Evolutionary conservation across 768 basidiomycete species (phyloP).

Genomic region (Tulasnella sp.): DNA sequence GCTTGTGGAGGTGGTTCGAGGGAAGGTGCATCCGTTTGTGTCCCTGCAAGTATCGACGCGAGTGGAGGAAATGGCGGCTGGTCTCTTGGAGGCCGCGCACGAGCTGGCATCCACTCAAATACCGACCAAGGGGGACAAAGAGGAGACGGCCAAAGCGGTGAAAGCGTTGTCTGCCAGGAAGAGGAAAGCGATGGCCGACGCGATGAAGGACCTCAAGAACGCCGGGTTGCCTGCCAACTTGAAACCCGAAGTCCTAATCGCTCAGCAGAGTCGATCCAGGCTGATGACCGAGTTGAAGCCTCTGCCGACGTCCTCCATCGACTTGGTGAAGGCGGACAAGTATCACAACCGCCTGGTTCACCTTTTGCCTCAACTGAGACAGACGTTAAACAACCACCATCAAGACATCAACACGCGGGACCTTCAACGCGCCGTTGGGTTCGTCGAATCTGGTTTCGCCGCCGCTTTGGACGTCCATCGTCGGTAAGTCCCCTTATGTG

Average conservation of each 20-base stretch:
- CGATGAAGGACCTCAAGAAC: constrained; percentile 77
- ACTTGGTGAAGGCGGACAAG: constrained; percentile 35
- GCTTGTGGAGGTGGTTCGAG: not conserved
- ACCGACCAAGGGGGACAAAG: constrained; percentile 30
- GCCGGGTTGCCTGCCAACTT: constrained; percentile 62
- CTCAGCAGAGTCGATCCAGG: constrained; percentile 46
- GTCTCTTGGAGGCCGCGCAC: constrained; percentile 52
- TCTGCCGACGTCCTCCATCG: constrained; percentile 22
- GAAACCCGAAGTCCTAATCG: constrained; percentile 54
- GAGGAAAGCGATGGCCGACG: constrained; percentile 80
- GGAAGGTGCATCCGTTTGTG: not conserved
- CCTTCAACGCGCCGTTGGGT: constrained; percentile 61
- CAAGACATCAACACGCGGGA: constrained; percentile 79
- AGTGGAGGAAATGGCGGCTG: constrained; percentile 45
- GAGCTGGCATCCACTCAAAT: constrained; percentile 37
- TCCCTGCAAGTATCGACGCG: not conserved
- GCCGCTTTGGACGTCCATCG: constrained; percentile 51
- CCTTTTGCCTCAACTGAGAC: constrained; percentile 54
- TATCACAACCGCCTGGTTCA: constrained; percentile 57
- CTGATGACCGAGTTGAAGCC: constrained; percentile 38
- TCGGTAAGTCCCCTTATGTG: constrained; percentile 41
- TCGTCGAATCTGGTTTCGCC: constrained; percentile 68
- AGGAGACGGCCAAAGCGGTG: constrained; percentile 38
- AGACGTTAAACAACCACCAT: constrained; percentile 57
- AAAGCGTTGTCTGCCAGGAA: constrained; percentile 75